A percentile compares a stretch with the other conserved stretches of the same genome.
Evolutionary conservation across 345 rosid species (phyloP).

Genomic region (Turnera subulata): DNA sequence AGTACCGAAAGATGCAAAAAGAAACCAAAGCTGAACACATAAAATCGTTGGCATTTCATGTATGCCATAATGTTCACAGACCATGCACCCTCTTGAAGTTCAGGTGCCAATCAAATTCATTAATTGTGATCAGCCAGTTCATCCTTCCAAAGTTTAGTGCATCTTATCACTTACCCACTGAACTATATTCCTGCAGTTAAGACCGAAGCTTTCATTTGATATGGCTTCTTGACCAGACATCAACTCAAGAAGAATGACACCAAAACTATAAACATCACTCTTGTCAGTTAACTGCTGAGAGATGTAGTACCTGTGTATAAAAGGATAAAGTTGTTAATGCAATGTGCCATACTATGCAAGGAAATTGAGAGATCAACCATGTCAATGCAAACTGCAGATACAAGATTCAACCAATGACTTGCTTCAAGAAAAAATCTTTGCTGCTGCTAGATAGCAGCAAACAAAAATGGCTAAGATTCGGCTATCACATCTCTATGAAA

Average conservation of each 20-base stretch:
- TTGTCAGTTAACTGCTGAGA: conserved; percentile 97
- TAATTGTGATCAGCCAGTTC: background rate
- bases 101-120: background rate
- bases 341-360: background rate
- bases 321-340: background rate
- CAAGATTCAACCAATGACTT: no score
- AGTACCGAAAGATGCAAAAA: no score
- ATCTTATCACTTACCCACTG: conserved; percentile 70
- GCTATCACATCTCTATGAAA: no score
- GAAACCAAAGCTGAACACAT: no score
- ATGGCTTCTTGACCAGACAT: conserved; percentile 97
- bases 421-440: no score
- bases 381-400: no score
- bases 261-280: conserved; percentile 97
- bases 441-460: no score
- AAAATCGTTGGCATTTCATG: no score
- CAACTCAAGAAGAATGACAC: conserved; percentile 92
- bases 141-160: background rate
- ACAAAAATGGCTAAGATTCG: no score
- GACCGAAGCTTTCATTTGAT: conserved; percentile 85
- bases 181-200: conserved; percentile 89
- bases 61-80: background rate
- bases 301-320: conserved; percentile 72
- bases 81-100: background rate
- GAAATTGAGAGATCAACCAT: no score